Evolutionary conservation across 768 basidiomycete species (phyloP).

Genomic region (Tricholomella constricta): DNA sequence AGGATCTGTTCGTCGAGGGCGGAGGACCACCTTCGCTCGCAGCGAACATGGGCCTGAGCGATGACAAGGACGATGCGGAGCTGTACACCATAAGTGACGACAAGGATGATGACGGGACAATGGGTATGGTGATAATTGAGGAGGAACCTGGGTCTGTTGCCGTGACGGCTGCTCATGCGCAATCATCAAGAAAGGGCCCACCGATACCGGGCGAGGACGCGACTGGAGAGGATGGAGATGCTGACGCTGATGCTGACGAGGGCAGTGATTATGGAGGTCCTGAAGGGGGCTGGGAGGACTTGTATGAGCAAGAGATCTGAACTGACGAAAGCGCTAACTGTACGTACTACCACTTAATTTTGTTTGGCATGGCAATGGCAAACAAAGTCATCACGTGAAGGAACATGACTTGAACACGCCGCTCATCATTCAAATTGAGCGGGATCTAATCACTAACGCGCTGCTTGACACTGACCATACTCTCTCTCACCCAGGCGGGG

Average conservation of each 20-base stretch:
- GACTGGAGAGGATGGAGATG: constrained; percentile 30
- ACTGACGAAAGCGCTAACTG: background rate
- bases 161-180: constrained; percentile 21
- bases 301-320: constrained; percentile 75
- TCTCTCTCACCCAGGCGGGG: background rate
- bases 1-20: constrained; percentile 68
- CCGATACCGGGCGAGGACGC: constrained; percentile 19
- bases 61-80: constrained; percentile 48
- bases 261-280: constrained; percentile 50
- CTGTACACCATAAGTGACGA: constrained; percentile 44
- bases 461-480: background rate
- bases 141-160: constrained; percentile 44
- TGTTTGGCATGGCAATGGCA: no score
- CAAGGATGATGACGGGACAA: constrained; percentile 38
- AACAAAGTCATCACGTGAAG: no score
- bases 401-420: no score
- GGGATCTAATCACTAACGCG: constrained; percentile 3
- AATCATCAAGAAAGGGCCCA: constrained; percentile 20
- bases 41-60: constrained; percentile 32
- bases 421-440: background rate
- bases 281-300: constrained; percentile 54
- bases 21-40: constrained; percentile 30
- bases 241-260: constrained; percentile 43
- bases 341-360: constrained; percentile 4
- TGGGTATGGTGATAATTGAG: constrained; percentile 41